Percentiles rank a stretch among this genome's conserved stretches.
phyloP scores from a whole-genome alignment of 192 early-diverging fungal species.

The Coemansia sp. region DNA sequence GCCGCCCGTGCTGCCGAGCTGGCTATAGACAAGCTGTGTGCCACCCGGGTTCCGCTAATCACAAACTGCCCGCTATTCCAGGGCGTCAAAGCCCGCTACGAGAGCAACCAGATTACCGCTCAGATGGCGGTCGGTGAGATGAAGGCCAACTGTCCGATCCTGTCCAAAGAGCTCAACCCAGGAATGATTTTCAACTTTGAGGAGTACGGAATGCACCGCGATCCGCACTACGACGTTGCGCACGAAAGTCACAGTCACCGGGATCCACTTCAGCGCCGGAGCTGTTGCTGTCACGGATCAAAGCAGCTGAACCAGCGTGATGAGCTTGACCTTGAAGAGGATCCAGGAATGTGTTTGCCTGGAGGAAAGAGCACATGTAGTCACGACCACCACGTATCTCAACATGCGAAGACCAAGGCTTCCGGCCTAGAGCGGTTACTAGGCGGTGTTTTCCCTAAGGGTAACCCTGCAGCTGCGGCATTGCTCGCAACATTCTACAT shows the following conservation, averaged over 20 bases:
- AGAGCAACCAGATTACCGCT: constrained; percentile 28
- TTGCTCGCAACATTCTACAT: constrained; percentile 77
- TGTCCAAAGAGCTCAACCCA: constrained; percentile 53
- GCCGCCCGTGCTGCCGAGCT: constrained; percentile 8
- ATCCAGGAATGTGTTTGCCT: constrained; percentile 27
- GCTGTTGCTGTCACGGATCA: constrained; percentile 21
- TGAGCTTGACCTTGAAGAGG: constrained; percentile 6
- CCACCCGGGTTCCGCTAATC: constrained; percentile 38
- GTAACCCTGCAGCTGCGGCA: constrained; percentile 48
- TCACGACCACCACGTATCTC: constrained; percentile 17
- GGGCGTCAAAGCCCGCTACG: constrained; percentile 41
- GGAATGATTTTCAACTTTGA: constrained; percentile 52
- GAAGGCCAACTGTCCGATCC: constrained; percentile 51
- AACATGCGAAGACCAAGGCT: neutral
- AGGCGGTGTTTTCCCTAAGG: constrained; percentile 49
- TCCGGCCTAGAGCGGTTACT: constrained; percentile 44
- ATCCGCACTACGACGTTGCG: constrained; percentile 37
- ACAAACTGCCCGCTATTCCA: constrained; percentile 49
- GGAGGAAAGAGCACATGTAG: constrained; percentile 19
- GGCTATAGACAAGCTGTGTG: constrained; percentile 37
- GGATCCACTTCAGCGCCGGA: constrained; percentile 1
- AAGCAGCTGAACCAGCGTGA: constrained; percentile 35
- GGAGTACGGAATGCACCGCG: constrained; percentile 40
- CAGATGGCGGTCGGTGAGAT: constrained; percentile 38
- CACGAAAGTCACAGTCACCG: constrained; percentile 41